Conservation (phyloP, 140 eudicot species). For the Bidens hawaiensis region DNA sequence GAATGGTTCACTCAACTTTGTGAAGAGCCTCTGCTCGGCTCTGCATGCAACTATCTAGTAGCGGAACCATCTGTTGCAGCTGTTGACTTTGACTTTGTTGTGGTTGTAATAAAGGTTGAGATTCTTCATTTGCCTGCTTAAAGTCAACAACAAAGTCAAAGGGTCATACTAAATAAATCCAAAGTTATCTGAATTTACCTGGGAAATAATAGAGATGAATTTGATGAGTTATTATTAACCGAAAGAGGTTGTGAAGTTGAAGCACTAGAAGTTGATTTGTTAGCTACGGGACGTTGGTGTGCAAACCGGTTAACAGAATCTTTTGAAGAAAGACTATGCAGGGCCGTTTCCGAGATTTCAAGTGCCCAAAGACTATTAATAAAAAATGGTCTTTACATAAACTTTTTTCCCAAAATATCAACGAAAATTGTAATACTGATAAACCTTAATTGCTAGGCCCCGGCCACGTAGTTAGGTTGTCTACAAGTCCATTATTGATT, state of each 20-base stretch:
- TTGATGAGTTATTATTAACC: slow-evolving; percentile 53
- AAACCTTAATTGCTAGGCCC: no score
- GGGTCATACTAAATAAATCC: background rate
- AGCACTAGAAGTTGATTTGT: slow-evolving; percentile 41
- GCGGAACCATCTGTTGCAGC: slow-evolving; percentile 75
- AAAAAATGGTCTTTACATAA: no score
- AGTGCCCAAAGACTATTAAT: no score
- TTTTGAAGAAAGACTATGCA: slow-evolving; percentile 50
- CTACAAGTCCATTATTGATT: no score
- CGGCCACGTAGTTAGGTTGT: no score
- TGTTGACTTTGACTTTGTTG: slow-evolving; percentile 52
- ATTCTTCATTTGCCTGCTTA: slow-evolving; percentile 66
- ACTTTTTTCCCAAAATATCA: no score
- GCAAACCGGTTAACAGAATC: slow-evolving; percentile 70
- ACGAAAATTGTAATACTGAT: no score
- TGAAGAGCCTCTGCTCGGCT: slow-evolving; percentile 97
- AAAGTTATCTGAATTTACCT: slow-evolving; percentile 36
- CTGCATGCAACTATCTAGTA: slow-evolving; percentile 86
- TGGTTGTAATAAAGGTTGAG: slow-evolving; percentile 73
- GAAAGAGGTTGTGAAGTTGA: slow-evolving; percentile 72
- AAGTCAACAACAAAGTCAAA: slow-evolving; percentile 9
- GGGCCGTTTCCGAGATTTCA: no score
- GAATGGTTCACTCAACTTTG: slow-evolving; percentile 89
- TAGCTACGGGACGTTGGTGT: slow-evolving; percentile 73
- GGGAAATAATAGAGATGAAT: slow-evolving; percentile 62